phyloP scores from a whole-genome alignment of 768 basidiomycete species.

The Cystobasidium onofrii region DNA sequence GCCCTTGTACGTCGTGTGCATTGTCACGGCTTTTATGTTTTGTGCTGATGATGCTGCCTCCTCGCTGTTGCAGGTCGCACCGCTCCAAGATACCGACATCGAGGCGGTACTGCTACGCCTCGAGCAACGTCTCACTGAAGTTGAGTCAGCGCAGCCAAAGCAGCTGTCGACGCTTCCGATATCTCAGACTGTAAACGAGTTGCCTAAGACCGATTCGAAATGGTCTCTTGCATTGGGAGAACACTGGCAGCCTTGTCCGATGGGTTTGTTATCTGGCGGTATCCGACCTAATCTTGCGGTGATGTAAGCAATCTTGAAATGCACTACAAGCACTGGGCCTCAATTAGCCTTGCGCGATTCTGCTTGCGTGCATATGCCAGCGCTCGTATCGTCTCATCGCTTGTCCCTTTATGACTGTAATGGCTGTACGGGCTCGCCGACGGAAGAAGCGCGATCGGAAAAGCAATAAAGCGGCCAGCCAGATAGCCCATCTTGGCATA shows the following conservation, averaged over 20 bases:
- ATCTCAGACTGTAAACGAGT: not conserved
- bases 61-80: not conserved
- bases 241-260: not conserved
- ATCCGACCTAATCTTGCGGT: not conserved
- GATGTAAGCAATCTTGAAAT: not conserved
- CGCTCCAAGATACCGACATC: not conserved
- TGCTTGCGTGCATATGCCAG: not conserved
- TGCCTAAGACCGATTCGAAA: not conserved
- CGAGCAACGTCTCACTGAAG: not conserved
- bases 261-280: not conserved
- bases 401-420: not conserved
- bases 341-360: not conserved
- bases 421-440: not conserved
- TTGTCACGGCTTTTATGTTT: not conserved
- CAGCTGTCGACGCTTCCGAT: not conserved
- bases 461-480: not conserved
- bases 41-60: not conserved
- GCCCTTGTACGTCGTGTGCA: conserved; percentile 5
- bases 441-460: conserved; percentile 14
- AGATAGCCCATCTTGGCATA: conserved; percentile 21
- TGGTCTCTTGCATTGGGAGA: not conserved
- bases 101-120: conserved; percentile 3
- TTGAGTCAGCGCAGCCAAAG: not conserved
- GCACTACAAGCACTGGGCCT: not conserved
- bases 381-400: not conserved